These are phyloP conservation scores for Teratosphaeria gauchensis DNA, from an alignment of 2,329 filamentous ascomycete species.

Conservation along the genomic window DNA sequence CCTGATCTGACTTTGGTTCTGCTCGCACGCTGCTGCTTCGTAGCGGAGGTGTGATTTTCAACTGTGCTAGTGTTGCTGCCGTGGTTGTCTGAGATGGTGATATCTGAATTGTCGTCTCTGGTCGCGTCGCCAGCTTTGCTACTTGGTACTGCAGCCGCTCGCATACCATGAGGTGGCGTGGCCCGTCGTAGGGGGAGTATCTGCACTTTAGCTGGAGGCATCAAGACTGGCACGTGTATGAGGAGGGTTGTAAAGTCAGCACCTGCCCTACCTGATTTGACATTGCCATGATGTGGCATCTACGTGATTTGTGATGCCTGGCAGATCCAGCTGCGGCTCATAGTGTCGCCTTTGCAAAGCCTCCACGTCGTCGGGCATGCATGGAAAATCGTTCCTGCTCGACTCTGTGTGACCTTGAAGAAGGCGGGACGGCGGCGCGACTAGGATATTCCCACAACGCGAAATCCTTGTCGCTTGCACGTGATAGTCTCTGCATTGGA, in stretches of 20 bases:
- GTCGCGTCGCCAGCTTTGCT: too few relatives aligned
- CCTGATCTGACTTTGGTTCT: conserved; percentile 5
- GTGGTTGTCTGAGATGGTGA: neutral
- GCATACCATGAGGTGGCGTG: too few relatives aligned
- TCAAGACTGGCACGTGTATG: too few relatives aligned
- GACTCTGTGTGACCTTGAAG: neutral
- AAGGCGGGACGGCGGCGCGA: neutral
- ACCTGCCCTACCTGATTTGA: too few relatives aligned
- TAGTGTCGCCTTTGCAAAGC: neutral
- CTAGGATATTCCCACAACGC: neutral
- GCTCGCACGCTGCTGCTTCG: neutral
- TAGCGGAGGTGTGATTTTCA: neutral
- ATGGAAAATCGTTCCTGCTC: neutral
- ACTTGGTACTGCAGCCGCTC: too few relatives aligned
- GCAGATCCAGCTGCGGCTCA: neutral
- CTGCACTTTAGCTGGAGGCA: too few relatives aligned
- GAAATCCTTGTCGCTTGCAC: neutral
- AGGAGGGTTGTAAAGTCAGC: too few relatives aligned
- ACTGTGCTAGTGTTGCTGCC: neutral
- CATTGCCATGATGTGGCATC: neutral
- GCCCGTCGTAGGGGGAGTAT: too few relatives aligned
- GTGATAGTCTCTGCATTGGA: neutral
- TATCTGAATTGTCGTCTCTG: too few relatives aligned
- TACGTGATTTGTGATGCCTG: too few relatives aligned
- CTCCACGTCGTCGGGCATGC: neutral